phyloP scores from a whole-genome alignment of 1,139 yeast genomes.

The Yamadazyma friedrichii region DNA sequence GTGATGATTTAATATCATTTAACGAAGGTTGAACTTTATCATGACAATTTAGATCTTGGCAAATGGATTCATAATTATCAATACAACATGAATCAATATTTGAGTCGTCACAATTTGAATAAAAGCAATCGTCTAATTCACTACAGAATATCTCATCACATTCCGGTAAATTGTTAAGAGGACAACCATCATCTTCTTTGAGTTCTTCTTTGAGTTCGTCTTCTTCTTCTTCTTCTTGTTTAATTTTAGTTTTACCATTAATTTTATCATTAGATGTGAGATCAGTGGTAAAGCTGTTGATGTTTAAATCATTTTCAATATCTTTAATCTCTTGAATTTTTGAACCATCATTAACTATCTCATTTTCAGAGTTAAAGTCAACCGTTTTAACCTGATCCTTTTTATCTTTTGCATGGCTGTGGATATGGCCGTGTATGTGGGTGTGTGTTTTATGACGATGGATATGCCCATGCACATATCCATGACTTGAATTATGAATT shows the following conservation, averaged over 20 bases:
- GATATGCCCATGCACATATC: constrained; percentile 67
- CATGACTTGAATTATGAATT: constrained; percentile 32
- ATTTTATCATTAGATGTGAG: too few relatives aligned
- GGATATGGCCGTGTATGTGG: constrained; percentile 69
- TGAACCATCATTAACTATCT: not conserved
- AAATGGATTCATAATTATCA: constrained; percentile 6
- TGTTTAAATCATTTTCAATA: not conserved
- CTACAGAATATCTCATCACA: constrained; percentile 47
- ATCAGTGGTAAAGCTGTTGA: too few relatives aligned
- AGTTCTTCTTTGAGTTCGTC: not conserved
- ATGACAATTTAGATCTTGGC: constrained; percentile 4
- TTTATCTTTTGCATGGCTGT: constrained; percentile 38
- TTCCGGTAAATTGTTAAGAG: constrained; percentile 27
- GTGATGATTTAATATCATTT: not conserved
- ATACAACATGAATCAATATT: constrained; percentile 8
- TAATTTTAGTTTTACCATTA: too few relatives aligned
- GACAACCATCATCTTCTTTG: constrained; percentile 15
- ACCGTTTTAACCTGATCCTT: not conserved
- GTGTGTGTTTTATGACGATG: constrained; percentile 64
- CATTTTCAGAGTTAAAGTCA: not conserved
- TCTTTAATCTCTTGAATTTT: constrained; percentile 1
- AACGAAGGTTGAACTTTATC: not conserved
- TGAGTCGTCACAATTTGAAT: constrained; percentile 31
- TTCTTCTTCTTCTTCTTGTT: not conserved
- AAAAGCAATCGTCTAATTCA: constrained; percentile 47